These are phyloP conservation scores for Penicillium roqueforti DNA, from an alignment of 495 filamentous ascomycete genomes.

Conservation along the genomic window DNA sequence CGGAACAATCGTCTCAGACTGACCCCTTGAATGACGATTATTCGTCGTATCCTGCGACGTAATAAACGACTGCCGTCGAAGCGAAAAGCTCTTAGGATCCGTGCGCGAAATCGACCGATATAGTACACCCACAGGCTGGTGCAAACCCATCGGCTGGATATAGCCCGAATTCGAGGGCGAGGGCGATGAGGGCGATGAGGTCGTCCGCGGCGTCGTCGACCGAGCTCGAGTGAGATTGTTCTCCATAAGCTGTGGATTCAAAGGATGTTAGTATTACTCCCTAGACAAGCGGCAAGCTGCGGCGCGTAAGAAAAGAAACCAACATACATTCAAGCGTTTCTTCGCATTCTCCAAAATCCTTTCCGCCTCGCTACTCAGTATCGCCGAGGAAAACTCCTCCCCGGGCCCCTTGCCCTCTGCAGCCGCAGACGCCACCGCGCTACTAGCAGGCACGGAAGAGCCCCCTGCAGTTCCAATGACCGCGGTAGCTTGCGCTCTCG, in stretches of 20 bases:
- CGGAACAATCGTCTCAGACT: conserved; percentile 54
- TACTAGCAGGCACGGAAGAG: conserved; percentile 8
- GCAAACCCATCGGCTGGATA: conserved; percentile 21
- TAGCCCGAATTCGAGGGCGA: conserved; percentile 22
- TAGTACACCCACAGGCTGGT: conserved; percentile 36
- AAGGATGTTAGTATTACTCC: conserved; percentile 13
- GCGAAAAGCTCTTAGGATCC: conserved; percentile 33
- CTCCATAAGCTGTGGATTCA: conserved; percentile 73
- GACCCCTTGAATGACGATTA: conserved; percentile 53
- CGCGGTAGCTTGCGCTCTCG: conserved; percentile 5
- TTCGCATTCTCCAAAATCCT: conserved; percentile 89
- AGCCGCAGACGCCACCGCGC: conserved; percentile 20
- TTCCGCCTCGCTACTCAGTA: conserved; percentile 78
- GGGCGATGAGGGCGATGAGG: conserved; percentile 53
- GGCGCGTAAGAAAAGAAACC: neutral
- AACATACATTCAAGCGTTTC: conserved; percentile 73
- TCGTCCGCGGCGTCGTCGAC: conserved; percentile 63
- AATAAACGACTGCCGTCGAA: conserved; percentile 39
- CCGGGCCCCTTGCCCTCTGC: conserved; percentile 35
- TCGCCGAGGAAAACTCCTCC: conserved; percentile 60
- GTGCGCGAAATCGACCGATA: conserved; percentile 43
- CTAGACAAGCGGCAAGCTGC: neutral
- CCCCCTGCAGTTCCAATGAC: neutral
- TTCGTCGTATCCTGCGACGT: conserved; percentile 32
- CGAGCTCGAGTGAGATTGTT: conserved; percentile 79